Percentiles rank a stretch among this genome's conserved stretches.
Evolutionary conservation across 2,329 filamentous ascomycete genomes (phyloP).

Genomic region (Colletotrichum sp.): DNA sequence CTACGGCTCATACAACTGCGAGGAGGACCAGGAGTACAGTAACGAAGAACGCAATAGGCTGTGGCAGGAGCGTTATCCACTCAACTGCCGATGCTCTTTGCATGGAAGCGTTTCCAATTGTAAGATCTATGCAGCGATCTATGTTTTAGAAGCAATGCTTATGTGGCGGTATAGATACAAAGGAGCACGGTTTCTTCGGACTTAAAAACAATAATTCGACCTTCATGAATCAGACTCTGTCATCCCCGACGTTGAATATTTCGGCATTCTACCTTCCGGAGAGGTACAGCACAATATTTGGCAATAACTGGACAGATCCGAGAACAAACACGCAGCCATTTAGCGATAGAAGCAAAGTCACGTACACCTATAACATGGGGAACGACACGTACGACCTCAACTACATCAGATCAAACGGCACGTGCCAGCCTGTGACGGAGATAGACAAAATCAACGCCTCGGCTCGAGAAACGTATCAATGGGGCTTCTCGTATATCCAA

Average conservation of each 20-base stretch:
- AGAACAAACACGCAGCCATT: background rate
- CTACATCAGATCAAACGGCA: conserved; percentile 20
- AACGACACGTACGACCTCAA: conserved; percentile 22
- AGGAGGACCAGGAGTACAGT: background rate
- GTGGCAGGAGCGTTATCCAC: background rate
- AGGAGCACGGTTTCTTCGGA: conserved; percentile 23
- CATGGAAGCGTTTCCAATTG: background rate
- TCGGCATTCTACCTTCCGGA: background rate
- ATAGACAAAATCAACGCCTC: background rate
- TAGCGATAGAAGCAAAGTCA: background rate
- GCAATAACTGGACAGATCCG: conserved; percentile 13
- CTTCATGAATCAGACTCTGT: background rate
- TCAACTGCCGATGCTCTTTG: background rate
- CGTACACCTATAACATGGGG: background rate
- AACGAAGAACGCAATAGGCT: too few species aligned
- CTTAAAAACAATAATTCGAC: conserved; percentile 8
- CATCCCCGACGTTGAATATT: conserved; percentile 23
- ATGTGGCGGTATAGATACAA: background rate
- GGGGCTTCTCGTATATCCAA: conserved; percentile 32
- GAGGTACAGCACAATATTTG: background rate
- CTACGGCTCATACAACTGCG: background rate
- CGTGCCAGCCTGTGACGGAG: conserved; percentile 23
- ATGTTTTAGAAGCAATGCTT: background rate
- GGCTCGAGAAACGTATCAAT: conserved; percentile 24
- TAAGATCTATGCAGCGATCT: background rate